Conservation (phyloP, 1,284 basidiomycete species). For the Ceratobasidium sp. region DNA sequence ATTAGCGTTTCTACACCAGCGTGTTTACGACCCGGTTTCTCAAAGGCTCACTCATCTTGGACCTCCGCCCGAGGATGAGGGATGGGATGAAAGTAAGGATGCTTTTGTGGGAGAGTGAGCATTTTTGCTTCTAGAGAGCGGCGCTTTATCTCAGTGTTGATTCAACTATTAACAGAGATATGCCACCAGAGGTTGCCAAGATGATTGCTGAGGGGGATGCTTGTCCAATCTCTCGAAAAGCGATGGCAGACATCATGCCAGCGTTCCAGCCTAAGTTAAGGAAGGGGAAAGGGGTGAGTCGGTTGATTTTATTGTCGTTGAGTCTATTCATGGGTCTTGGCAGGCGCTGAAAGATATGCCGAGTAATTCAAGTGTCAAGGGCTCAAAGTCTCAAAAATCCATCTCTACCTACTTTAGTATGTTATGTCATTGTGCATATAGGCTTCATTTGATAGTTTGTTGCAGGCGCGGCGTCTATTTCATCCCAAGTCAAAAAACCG, state of each 20-base stretch:
- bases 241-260: constrained; percentile 85
- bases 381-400: constrained; percentile 43
- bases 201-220: constrained; percentile 78
- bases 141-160: constrained; percentile 42
- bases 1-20: constrained; percentile 92
- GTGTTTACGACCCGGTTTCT: constrained; percentile 84
- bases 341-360: constrained; percentile 61
- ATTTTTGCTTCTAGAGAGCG: constrained; percentile 59
- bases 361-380: constrained; percentile 62
- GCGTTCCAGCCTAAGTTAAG: constrained; percentile 65
- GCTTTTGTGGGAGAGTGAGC: constrained; percentile 81
- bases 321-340: constrained; percentile 50
- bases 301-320: constrained; percentile 50
- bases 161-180: constrained; percentile 45
- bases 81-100: constrained; percentile 70
- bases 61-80: constrained; percentile 60
- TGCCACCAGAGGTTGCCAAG: constrained; percentile 53
- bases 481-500: constrained; percentile 29
- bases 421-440: not conserved
- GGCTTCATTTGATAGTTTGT: constrained; percentile 20
- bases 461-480: constrained; percentile 46
- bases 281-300: constrained; percentile 50
- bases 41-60: constrained; percentile 76
- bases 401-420: constrained; percentile 38
- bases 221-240: constrained; percentile 77